Base-by-base conservation (phyloP, 2,329 filamentous ascomycete species). In the Colletotrichum zoysiae region DNA sequence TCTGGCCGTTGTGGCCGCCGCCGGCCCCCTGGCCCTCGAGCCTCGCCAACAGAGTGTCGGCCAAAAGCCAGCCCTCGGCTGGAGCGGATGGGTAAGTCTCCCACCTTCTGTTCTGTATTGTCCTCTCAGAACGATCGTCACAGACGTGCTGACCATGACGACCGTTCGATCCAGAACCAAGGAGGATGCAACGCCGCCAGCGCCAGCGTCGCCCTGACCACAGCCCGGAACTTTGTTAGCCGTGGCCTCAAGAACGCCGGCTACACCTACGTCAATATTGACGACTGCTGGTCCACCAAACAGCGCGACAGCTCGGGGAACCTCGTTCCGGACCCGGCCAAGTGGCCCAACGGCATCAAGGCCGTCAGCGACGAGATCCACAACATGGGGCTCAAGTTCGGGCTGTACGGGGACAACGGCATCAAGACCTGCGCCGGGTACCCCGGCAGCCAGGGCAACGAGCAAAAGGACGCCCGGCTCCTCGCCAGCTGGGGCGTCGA, bases 401-500 rank as follows among this genome's bases (percentile, higher is more conserved):
- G 81, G 14, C 80, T 83, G 69, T 83, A 83, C 74, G 78, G 77
- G 35, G 78, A 78, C 48, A 80, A 85, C 5, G 86, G 86, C 9
- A 79, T 78, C 51, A 80, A 78, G 73, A 88, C 86, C 2, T 88
- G 87, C 72, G 87, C 84, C 3, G 81, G 44, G 14, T 83, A 86
- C 73, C 48, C 44, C 66, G n/a, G 58, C 14, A 53, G 50, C 50
- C 50, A 53, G 23, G 50, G 50, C 50, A 16, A 53, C 50, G 88
- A 90, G 74, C 76, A 80, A 4, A 77, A 85, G 14, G 88, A 89
- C 76, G 88, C 87, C 0, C 74, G 83, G 73, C 83, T 83, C 0
- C 88, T 86, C 74, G 84, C 86, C 4, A 79, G 81, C 26, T 87
- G 86, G 86, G 85, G 84, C 1, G 81, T 87, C 61, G 85, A 87